These are phyloP conservation scores for Trichocladium uniseriatum DNA, from an alignment of 495 filamentous ascomycete species.

Conservation along the genomic window DNA sequence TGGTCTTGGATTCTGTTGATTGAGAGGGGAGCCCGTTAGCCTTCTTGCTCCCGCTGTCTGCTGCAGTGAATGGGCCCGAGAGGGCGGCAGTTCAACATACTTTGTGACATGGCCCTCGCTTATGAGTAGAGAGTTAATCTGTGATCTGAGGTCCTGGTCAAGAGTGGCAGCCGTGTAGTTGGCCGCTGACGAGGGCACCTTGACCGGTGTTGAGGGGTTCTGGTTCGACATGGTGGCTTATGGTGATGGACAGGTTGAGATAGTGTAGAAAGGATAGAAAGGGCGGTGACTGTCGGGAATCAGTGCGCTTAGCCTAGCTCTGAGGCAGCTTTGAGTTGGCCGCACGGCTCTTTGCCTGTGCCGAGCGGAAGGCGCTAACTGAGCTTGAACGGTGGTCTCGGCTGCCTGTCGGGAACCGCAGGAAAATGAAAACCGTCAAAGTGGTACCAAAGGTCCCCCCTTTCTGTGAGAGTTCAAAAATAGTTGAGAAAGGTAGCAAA, in stretches of 20 bases:
- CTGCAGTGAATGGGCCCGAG: neutral
- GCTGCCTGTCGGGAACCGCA: too few relatives aligned
- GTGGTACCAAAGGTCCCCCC: too few relatives aligned
- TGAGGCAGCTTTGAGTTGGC: too few relatives aligned
- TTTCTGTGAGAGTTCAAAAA: too few relatives aligned
- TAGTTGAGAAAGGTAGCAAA: too few relatives aligned
- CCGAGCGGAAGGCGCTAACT: too few relatives aligned
- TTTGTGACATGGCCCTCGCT: conserved; percentile 41
- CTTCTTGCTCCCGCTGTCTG: neutral
- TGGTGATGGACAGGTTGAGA: neutral
- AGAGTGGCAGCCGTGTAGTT: conserved; percentile 42
- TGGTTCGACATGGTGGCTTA: conserved; percentile 31
- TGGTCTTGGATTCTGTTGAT: conserved; percentile 45
- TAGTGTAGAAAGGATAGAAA: too few relatives aligned
- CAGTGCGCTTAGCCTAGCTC: too few relatives aligned
- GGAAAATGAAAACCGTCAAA: too few relatives aligned
- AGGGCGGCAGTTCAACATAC: conserved; percentile 21
- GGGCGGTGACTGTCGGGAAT: too few relatives aligned
- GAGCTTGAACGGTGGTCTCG: too few relatives aligned
- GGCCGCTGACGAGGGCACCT: conserved; percentile 41
- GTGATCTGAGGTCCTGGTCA: conserved; percentile 44
- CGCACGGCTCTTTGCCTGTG: too few relatives aligned
- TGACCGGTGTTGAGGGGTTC: conserved; percentile 39
- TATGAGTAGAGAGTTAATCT: conserved; percentile 43
- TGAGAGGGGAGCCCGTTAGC: conserved; percentile 4